Evolutionary conservation across 768 basidiomycete species (phyloP).

Genomic region (Favolaschia claudopus): DNA sequence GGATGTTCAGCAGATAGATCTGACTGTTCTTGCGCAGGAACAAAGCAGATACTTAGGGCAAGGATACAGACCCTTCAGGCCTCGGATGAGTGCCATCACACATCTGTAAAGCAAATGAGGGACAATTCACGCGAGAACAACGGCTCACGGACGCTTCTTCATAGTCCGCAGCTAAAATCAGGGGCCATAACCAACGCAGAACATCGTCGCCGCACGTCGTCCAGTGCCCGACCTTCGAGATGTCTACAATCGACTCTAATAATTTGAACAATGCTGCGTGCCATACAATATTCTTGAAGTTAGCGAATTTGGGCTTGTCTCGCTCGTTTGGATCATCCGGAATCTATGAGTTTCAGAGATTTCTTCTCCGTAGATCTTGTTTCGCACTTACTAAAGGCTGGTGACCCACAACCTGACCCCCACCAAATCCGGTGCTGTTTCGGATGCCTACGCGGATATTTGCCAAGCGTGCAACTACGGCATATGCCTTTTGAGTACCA

Average conservation of each 20-base stretch:
- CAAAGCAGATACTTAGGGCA: background rate
- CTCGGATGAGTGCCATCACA: background rate
- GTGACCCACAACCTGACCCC: conserved; percentile 29
- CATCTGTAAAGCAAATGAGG: background rate
- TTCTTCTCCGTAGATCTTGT: background rate
- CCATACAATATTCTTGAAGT: background rate
- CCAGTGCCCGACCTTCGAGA: background rate
- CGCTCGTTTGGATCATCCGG: too few relatives aligned
- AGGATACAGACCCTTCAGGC: background rate
- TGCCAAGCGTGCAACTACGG: conserved; percentile 19
- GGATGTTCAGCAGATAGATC: background rate
- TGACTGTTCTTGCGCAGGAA: background rate
- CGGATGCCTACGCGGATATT: conserved; percentile 20
- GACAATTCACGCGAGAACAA: background rate
- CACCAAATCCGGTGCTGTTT: conserved; percentile 25
- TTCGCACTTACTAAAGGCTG: conserved; percentile 21
- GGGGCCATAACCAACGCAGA: background rate
- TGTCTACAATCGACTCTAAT: background rate
- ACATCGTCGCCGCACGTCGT: background rate
- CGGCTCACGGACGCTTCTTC: background rate
- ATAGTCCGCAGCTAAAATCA: background rate
- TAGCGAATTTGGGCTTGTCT: background rate
- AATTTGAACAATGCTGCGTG: background rate
- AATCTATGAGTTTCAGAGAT: too few relatives aligned
- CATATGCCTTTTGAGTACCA: conserved; percentile 26